phyloP scores from a whole-genome alignment of 2,329 filamentous ascomycete genomes.

The Exophiala aquamarina region DNA sequence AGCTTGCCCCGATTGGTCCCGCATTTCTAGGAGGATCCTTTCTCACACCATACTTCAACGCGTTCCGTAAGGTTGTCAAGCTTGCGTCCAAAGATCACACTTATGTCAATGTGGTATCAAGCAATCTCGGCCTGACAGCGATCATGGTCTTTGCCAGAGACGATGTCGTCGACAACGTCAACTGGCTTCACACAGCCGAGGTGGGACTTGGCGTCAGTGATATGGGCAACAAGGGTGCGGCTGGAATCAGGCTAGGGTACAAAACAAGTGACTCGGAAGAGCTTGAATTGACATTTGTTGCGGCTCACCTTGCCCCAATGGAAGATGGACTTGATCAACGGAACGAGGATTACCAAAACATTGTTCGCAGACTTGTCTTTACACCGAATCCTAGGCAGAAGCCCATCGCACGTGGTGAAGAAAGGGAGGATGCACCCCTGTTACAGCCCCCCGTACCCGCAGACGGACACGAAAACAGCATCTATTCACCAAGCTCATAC shows the following conservation, averaged over 20 bases:
- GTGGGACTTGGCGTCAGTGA: conserved; percentile 81
- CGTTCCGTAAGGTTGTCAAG: conserved; percentile 70
- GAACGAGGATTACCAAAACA: conserved; percentile 85
- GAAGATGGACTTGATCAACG: conserved; percentile 73
- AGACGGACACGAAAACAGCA: conserved; percentile 36
- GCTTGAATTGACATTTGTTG: conserved; percentile 71
- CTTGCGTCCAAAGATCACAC: conserved; percentile 56
- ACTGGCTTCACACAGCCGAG: conserved; percentile 71
- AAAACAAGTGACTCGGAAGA: conserved; percentile 34
- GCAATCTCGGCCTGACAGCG: conserved; percentile 85
- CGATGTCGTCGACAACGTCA: conserved; percentile 56
- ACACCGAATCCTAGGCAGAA: conserved; percentile 24
- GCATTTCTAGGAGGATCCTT: conserved; percentile 84
- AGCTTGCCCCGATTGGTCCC: conserved; percentile 80
- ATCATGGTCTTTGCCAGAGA: conserved; percentile 80
- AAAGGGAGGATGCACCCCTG: conserved; percentile 44
- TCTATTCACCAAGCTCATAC: conserved; percentile 74
- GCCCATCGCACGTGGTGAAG: conserved; percentile 26
- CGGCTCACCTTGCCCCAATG: conserved; percentile 85
- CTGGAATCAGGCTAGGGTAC: conserved; percentile 69
- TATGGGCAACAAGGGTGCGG: conserved; percentile 95
- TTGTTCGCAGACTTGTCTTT: conserved; percentile 80
- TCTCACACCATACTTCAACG: conserved; percentile 71
- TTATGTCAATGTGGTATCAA: conserved; percentile 70
- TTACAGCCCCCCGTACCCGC: conserved; percentile 30